Evolutionary conservation across 2,329 filamentous ascomycete genomes (phyloP), one percentile per base, ranked within the genome.

Genomic region (Cytospora schulzeri): DNA sequence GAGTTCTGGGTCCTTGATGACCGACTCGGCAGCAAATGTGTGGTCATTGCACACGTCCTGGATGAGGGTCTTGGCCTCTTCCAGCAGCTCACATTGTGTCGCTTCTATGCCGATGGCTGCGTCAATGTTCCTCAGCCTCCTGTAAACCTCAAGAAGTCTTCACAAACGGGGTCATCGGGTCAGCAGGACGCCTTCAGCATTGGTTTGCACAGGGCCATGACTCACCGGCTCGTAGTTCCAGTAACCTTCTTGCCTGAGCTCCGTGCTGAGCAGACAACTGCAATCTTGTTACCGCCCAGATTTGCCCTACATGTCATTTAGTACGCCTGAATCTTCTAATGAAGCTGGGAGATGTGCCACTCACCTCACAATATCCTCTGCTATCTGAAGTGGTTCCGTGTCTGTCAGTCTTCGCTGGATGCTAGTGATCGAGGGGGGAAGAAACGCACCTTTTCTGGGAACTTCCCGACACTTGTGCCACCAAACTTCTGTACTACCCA

Each of bases 401-500:
- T 57, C 55, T 64, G 65, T 67, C 66, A 66, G 65, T 67, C 22
- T 53, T 48, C 45, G 45, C 28, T 51, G 41, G 22, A 24, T 31
- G 53, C 53, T 29, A 33, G 28, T 51, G 8, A 55, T 64, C 68
- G 68, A 79, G 56, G 76, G 57, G 33, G 19, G 76, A 57, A 31
- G 33, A 15, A 11, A 12, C 9, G 28, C 26, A 85, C 82, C 78
- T 90, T 89, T 70, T 86, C 84, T 60, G 93, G 89, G 72, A 96
- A 97, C 79, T 98, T 98, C 71, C 94, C 95, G 59, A 98, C 91
- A 74, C 92, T 96, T 60, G 94, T 99, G 59, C 94, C 94, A 68
- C 93, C 93, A 76, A 96, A 97, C 78, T 97, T 97, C 76, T 97
- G 93, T 58, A 97, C 91, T 33, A 96, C 84, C 93, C 93, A 97